Conservation (phyloP, 2,329 filamentous ascomycete species). For the Talaromyces sp. region DNA sequence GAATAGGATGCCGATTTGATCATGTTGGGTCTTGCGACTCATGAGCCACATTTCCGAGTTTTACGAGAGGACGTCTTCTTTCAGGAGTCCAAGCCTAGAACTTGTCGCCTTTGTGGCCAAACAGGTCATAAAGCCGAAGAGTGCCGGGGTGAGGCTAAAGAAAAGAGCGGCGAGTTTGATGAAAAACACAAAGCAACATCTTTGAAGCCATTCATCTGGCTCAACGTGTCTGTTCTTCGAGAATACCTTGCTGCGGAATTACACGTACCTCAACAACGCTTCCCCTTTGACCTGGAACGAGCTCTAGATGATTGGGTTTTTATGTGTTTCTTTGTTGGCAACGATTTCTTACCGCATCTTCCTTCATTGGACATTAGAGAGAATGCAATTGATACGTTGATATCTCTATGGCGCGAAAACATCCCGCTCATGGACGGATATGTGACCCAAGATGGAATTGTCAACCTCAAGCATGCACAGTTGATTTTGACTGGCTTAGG, state of each 20-base stretch:
- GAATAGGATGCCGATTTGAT: slow-evolving; percentile 83
- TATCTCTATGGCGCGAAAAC: slow-evolving; percentile 95
- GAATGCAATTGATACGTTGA: slow-evolving; percentile 92
- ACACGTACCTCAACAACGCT: slow-evolving; percentile 72
- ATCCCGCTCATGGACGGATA: slow-evolving; percentile 89
- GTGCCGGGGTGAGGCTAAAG: slow-evolving; percentile 73
- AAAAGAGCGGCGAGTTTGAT: slow-evolving; percentile 72
- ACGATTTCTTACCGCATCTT: slow-evolving; percentile 95
- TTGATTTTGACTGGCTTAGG: slow-evolving; percentile 82
- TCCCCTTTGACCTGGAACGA: slow-evolving; percentile 87
- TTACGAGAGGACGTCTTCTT: slow-evolving; percentile 95
- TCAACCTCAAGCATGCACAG: slow-evolving; percentile 81
- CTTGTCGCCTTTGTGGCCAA: slow-evolving; percentile 86
- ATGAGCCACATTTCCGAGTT: slow-evolving; percentile 95
- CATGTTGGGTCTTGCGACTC: slow-evolving; percentile 94
- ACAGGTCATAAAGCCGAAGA: slow-evolving; percentile 83
- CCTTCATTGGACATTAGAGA: slow-evolving; percentile 97
- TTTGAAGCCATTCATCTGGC: slow-evolving; percentile 95
- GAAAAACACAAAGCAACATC: slow-evolving; percentile 68
- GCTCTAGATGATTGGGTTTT: slow-evolving; percentile 98
- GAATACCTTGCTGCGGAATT: slow-evolving; percentile 93
- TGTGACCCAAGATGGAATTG: slow-evolving; percentile 88
- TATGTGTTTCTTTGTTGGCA: slow-evolving; percentile 98
- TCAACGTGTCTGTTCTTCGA: slow-evolving; percentile 83
- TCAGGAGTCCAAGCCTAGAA: slow-evolving; percentile 74